These are phyloP conservation scores for Gnomoniopsis sp. DNA, from an alignment of 2,329 filamentous ascomycete species.

Conservation along the genomic window DNA sequence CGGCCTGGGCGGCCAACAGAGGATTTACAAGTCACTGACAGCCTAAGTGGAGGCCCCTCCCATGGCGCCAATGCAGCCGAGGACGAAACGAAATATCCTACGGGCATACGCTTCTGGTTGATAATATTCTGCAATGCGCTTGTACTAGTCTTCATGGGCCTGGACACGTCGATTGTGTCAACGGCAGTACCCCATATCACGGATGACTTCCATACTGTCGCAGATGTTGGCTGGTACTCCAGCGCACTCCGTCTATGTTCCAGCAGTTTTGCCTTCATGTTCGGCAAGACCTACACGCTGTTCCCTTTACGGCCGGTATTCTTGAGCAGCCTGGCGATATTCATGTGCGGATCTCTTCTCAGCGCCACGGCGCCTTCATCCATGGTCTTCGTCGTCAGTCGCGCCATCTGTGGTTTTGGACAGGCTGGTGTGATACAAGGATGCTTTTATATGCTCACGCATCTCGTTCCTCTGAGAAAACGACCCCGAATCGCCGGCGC, in stretches of 20 bases:
- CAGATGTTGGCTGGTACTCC: constrained; percentile 17
- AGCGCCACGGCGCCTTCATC: constrained; percentile 14
- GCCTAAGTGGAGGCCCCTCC: not conserved
- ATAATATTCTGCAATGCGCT: constrained; percentile 11
- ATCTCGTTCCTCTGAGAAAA: constrained; percentile 12
- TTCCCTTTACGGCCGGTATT: constrained; percentile 6
- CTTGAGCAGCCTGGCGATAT: constrained; percentile 10
- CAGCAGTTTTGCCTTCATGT: constrained; percentile 18
- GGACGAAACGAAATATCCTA: constrained; percentile 12
- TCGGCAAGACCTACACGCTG: constrained; percentile 11
- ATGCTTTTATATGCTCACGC: constrained; percentile 14
- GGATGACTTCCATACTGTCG: constrained; percentile 16
- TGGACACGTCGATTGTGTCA: constrained; percentile 13
- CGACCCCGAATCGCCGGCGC: constrained; percentile 1
- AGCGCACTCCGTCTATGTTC: constrained; percentile 13
- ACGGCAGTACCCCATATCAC: constrained; percentile 16
- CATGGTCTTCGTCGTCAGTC: constrained; percentile 3
- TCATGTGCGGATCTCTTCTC: constrained; percentile 12
- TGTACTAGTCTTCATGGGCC: constrained; percentile 9
- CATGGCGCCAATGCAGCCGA: not conserved
- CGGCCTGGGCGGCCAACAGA: constrained; percentile 2
- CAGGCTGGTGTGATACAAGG: constrained; percentile 5
- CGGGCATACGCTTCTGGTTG: constrained; percentile 13
- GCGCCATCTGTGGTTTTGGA: constrained; percentile 11
- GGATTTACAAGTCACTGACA: not conserved